Base-by-base conservation (phyloP, 176 grass and related monocot genomes). In the Oryza rufipogon region DNA sequence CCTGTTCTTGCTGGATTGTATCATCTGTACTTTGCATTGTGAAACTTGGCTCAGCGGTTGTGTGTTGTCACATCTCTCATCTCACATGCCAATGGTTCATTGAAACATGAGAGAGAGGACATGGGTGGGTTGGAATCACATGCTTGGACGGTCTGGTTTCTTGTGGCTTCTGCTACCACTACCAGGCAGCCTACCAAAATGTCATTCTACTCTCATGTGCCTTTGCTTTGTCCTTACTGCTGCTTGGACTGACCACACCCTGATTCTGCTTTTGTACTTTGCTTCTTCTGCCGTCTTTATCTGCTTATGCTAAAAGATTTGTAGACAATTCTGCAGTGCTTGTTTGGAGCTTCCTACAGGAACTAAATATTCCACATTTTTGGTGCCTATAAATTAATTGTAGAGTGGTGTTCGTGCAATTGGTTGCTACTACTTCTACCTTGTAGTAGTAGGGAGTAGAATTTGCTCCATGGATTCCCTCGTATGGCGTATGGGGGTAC, bases 91-190 rank as follows among this genome's bases (percentile, higher is more conserved):
- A 61, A 52, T 67, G 69, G 9, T 44, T 32, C 78, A 8, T 45
- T 32, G 20, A 46, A 72, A 72, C 28, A 15, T 19, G 6, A 11
- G 2, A 49, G 66, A 86, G 56, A 76, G 79, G 73, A 41, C 30
- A 13, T 66, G 56, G 56, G 49, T 72, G 78, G 19, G 36, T 66
- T 85, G 87, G 83, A 78, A 76, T 90, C 88, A 86, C 88, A 90
- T 86, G 88, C 83, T 73, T 83, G 74, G 68, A 78, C 73, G 83
- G 77, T n/a, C 73, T 81, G 73, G 34, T 81, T 78, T 66, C 77
- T 73, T 86, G 78, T 82, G 78, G 77, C 23, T 16, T 72, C 22
- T 73, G 88, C 44, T 61, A 38, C 68, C 28, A 63, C 44, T 46
- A 49, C 68, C 26, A 63, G 0, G 11, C 19, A 78, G 11, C 63